Conservation (phyloP, 2,329 filamentous ascomycete genomes). For the Fusarium veterinarium region DNA sequence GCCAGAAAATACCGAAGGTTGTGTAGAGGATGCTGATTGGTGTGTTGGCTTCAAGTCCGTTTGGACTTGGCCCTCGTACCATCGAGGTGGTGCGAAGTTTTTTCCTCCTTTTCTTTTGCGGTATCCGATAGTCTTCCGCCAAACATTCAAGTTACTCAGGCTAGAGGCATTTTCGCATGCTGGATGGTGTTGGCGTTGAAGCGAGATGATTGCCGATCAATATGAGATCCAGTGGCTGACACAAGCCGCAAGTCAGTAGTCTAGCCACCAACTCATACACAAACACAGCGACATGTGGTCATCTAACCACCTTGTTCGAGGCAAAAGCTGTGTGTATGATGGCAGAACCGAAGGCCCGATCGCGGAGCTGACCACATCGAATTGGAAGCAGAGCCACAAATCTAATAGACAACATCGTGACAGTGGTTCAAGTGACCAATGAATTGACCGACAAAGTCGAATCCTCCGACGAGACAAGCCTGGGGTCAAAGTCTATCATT, state of each 20-base stretch:
- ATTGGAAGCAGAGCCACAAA: not conserved
- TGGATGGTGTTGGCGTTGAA: constrained; percentile 13
- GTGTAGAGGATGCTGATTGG: constrained; percentile 26
- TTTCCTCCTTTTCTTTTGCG: not conserved
- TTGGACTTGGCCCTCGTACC: constrained; percentile 9
- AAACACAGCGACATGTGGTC: not conserved
- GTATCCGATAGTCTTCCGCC: constrained; percentile 16
- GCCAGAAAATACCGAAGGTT: constrained; percentile 18
- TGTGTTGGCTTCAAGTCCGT: constrained; percentile 4
- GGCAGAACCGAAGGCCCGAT: constrained; percentile 13
- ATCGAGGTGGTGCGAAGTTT: constrained; percentile 18
- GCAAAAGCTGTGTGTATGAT: not conserved
- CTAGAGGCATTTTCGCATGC: constrained; percentile 1
- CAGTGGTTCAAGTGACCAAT: constrained; percentile 19
- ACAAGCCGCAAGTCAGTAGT: not conserved
- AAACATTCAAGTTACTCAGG: not conserved
- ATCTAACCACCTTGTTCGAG: not conserved
- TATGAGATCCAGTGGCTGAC: constrained; percentile 16
- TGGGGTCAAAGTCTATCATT: constrained; percentile 28
- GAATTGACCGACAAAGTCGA: constrained; percentile 27
- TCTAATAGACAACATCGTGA: constrained; percentile 9
- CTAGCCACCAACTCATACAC: not conserved
- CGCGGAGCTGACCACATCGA: constrained; percentile 24
- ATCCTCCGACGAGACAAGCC: constrained; percentile 23
- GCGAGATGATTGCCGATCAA: constrained; percentile 13